Evolutionary conservation across 306 rosid species (phyloP), one percentile per base, ranked within the genome.

Genomic region (Crotalaria pallida): DNA sequence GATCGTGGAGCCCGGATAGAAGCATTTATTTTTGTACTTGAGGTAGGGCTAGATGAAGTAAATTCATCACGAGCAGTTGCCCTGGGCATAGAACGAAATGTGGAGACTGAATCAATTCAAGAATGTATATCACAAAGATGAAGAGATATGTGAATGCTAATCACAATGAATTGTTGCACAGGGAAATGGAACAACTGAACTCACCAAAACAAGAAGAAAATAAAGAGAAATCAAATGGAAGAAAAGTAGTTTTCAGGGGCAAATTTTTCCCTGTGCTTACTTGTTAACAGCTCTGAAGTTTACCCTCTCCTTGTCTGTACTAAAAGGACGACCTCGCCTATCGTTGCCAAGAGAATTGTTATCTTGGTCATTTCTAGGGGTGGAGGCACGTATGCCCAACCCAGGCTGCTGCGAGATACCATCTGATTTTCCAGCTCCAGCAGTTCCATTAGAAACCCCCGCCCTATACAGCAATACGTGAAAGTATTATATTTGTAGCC

Each of bases 1-100:
- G 99, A 87, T 75, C 99, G 92, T 10, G 99, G 97, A 74, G 86
- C 99, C 63, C 97, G 95, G 64, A 91, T 82, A 76, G 97, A 81
- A 36, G 96, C 31, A 75, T 83, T 88, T 71, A 78, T 67, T 81
- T 94, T 94, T 53, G 92, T 62, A 78, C 77, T 85, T 60, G 92
- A 82, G 69, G 84, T 87, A 66, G 96, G 97, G 74, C 97, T 91
- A 43, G 87, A 86, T 41, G 97, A 85, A 81, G 85, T 86, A 47
- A 84, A 84, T 44, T 94, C 99, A 41, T 87, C 97, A n/a, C 92
- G 99, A 64, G 69, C 84, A 70, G 83, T 88, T 57, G 92, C 65
- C 86, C 99, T 94, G 77, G 55, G 60, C 69, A 79, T 68, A 41
- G 47, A 72, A 63, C 31, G 74, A 67, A 31, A 45, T 47, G 69